Base-by-base conservation (phyloP, 352 stramenopile genomes). In the Elongisporangium undulatum region DNA sequence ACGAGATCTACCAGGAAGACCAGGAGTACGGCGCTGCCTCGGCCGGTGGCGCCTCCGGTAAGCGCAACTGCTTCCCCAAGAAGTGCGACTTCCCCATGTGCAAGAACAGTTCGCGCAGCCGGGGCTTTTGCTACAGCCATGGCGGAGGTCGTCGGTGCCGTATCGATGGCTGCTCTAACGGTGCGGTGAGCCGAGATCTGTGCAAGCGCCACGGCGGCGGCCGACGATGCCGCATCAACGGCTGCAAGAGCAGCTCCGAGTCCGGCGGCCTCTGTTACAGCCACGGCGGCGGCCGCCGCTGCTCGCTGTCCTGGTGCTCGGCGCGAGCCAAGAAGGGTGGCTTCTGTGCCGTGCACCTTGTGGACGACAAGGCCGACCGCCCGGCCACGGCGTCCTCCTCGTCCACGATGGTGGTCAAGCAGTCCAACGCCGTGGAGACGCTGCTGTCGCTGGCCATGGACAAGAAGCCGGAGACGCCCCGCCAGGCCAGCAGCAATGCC, bases 81-180 rank as follows among this genome's bases (percentile, higher is more conserved):
- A 91, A 91, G 59, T 92, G 82, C 64, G 80, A 90, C 68, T 92
- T 92, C 51, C 82, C 82, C 9, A 84, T 92, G 77, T 92, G 82
- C 74, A 89, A 89, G 67, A 92, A 92, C 77, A 85, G 74, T 59
- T 87, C 82, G 17, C 79, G 82, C 49, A 88, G 76, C 57, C 82
- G 82, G 48, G 82, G 82, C 51, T 92, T 90, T 64, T 92, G 82
- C 63, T 92, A 92, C 74, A 88, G 75, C 56, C 82, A 92, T 55
- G 82, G 82, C 17, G 82, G 82, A 9, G 82, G 82, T 1, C 70
- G 82, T 0, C 77, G 82, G 26, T 92, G 82, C 58, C 64, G 79
- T 16, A 72, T 90, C 49, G 76, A 89, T 53, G 75, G 72, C 23
- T 92, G 82, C 62, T 73, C 75, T 48, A 92, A 92, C 58, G 82